phyloP scores from a whole-genome alignment of 495 filamentous ascomycete species.

The Xylaria nigripes region DNA sequence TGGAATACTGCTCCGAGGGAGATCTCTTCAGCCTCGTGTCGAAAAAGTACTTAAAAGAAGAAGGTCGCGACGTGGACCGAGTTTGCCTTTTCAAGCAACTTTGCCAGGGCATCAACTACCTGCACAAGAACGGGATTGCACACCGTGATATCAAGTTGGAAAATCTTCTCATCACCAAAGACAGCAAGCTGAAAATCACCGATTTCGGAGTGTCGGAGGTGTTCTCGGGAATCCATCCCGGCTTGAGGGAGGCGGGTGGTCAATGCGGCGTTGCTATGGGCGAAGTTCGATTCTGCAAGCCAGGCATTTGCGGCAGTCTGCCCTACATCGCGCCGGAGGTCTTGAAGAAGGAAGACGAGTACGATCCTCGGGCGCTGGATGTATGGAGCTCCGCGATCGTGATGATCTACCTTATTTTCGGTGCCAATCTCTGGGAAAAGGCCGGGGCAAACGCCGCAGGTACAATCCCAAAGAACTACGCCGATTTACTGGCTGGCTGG shows the following conservation, averaged over 20 bases:
- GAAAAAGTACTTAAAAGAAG: conserved; percentile 50
- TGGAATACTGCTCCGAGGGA: conserved; percentile 72
- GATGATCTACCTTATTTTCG: conserved; percentile 58
- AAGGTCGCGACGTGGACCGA: conserved; percentile 57
- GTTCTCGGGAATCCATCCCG: conserved; percentile 66
- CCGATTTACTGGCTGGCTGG: conserved; percentile 54
- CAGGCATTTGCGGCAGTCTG: conserved; percentile 65
- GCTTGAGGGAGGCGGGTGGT: conserved; percentile 52
- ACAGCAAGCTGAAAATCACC: conserved; percentile 68
- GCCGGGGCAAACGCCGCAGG: conserved; percentile 38
- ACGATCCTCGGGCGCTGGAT: conserved; percentile 68
- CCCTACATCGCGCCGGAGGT: conserved; percentile 78
- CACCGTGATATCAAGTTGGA: conserved; percentile 80
- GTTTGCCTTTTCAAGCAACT: conserved; percentile 77
- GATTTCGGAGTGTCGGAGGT: conserved; percentile 76
- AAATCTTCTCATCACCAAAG: conserved; percentile 60
- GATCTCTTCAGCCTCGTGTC: conserved; percentile 63
- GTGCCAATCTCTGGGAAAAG: conserved; percentile 56
- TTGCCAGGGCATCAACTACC: conserved; percentile 58
- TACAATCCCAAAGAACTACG: conserved; percentile 38
- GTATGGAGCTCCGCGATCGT: conserved; percentile 74
- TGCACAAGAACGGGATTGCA: conserved; percentile 64
- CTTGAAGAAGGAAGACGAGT: conserved; percentile 51
- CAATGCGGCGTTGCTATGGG: conserved; percentile 59
- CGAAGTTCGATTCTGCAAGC: conserved; percentile 56